A percentile compares a stretch with the other conserved stretches of the same genome.
phyloP scores from a whole-genome alignment of 164 flowering plant species.

The Chloranthus sessilifolius region DNA sequence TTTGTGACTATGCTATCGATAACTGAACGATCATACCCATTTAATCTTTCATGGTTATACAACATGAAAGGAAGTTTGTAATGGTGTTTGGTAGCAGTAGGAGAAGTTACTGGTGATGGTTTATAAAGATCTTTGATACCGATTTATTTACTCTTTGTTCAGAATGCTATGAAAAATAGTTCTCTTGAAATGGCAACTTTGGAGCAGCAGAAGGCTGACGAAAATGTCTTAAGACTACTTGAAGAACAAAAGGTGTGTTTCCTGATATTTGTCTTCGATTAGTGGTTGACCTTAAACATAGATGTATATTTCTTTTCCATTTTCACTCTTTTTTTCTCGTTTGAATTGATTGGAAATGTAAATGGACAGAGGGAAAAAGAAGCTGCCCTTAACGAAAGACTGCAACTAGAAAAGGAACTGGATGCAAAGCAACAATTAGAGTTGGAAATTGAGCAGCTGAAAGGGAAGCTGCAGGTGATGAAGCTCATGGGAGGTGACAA shows the following conservation, averaged over 20 bases:
- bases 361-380: constrained; percentile 57
- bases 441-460: constrained; percentile 63
- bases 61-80: too few species aligned
- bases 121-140: neutral
- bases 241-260: neutral
- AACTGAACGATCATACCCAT: too few species aligned
- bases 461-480: constrained; percentile 61
- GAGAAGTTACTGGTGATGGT: too few species aligned
- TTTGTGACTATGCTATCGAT: too few species aligned
- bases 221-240: neutral
- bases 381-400: constrained; percentile 35
- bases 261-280: neutral
- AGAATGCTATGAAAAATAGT: constrained; percentile 36
- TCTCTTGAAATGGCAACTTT: neutral
- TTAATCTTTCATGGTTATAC: too few species aligned
- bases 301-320: too few species aligned
- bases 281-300: too few species aligned
- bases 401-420: constrained; percentile 50
- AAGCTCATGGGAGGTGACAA: constrained; percentile 52
- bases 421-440: constrained; percentile 75
- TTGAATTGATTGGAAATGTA: too few species aligned
- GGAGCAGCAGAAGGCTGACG: neutral
- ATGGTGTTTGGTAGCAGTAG: too few species aligned
- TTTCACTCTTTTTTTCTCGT: too few species aligned
- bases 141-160: constrained; percentile 9